Evolutionary conservation across 768 basidiomycete genomes (phyloP).

Genomic region (Lactifluus volemus): DNA sequence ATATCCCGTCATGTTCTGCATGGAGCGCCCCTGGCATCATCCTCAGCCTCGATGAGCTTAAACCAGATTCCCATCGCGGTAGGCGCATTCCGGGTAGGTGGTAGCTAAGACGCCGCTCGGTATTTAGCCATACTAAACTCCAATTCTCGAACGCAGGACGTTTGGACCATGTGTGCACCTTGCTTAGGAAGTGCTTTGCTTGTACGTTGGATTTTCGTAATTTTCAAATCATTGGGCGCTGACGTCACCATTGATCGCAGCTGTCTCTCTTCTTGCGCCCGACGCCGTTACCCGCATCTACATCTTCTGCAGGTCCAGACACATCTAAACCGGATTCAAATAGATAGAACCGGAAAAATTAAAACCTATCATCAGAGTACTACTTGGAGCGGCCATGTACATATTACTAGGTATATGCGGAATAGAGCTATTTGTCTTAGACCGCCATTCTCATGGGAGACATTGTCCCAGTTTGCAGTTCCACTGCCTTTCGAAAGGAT

Average conservation of each 20-base stretch:
- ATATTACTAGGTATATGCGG: background rate
- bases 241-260: constrained; percentile 9
- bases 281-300: constrained; percentile 1
- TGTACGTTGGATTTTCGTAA: constrained; percentile 6
- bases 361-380: background rate
- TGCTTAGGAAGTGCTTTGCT: constrained; percentile 18
- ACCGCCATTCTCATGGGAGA: background rate
- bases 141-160: constrained; percentile 4
- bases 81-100: constrained; percentile 14
- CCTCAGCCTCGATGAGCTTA: background rate
- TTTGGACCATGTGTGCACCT: constrained; percentile 20
- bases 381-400: background rate
- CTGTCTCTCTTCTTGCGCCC: constrained; percentile 16
- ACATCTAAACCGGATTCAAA: background rate
- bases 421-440: background rate
- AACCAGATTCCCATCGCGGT: constrained; percentile 5
- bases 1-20: constrained; percentile 5
- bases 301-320: background rate
- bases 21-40: background rate
- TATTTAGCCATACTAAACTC: constrained; percentile 6
- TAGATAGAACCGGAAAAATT: background rate
- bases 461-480: background rate
- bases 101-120: background rate
- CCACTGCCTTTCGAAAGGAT: background rate
- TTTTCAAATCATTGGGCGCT: background rate